These are phyloP conservation scores for Ormosia semicastrata DNA, from an alignment of 306 rosid genomes.

Conservation along the genomic window DNA sequence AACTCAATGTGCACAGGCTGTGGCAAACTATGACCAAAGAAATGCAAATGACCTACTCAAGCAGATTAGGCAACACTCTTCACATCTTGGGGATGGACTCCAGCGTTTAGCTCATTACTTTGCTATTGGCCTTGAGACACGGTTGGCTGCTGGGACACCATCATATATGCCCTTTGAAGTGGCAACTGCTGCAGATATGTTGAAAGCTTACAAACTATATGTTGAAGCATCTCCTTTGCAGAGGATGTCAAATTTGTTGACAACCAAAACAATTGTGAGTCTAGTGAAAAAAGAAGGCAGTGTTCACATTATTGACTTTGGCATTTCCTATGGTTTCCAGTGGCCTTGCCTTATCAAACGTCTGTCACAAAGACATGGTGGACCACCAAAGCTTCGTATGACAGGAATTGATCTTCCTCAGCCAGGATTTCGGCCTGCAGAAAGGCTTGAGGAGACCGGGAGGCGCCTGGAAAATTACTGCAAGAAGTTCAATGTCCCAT, in stretches of 20 bases:
- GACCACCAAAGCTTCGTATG: slow-evolving; percentile 56
- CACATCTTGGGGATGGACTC: slow-evolving; percentile 58
- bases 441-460: slow-evolving; percentile 63
- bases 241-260: slow-evolving; percentile 43
- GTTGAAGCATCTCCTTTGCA: slow-evolving; percentile 58
- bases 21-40: slow-evolving; percentile 58
- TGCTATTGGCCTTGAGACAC: slow-evolving; percentile 60
- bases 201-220: slow-evolving; percentile 59
- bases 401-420: slow-evolving; percentile 77
- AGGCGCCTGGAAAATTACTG: slow-evolving; percentile 54
- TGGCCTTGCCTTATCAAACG: slow-evolving; percentile 73
- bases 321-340: slow-evolving; percentile 73
- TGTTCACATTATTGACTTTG: slow-evolving; percentile 71
- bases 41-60: slow-evolving; percentile 52
- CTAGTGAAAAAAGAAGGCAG: slow-evolving; percentile 39
- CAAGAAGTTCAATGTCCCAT: slow-evolving; percentile 57
- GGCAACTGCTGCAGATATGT: slow-evolving; percentile 50
- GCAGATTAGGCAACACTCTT: slow-evolving; percentile 65
- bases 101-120: slow-evolving; percentile 74
- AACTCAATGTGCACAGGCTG: slow-evolving; percentile 76
- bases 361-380: slow-evolving; percentile 50
- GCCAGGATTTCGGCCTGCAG: slow-evolving; percentile 76
- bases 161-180: slow-evolving; percentile 7
- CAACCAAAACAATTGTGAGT: slow-evolving; percentile 42
- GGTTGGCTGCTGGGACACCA: slow-evolving; percentile 55